Conservation (phyloP, 495 filamentous ascomycete genomes). For the Viridothelium virens region DNA sequence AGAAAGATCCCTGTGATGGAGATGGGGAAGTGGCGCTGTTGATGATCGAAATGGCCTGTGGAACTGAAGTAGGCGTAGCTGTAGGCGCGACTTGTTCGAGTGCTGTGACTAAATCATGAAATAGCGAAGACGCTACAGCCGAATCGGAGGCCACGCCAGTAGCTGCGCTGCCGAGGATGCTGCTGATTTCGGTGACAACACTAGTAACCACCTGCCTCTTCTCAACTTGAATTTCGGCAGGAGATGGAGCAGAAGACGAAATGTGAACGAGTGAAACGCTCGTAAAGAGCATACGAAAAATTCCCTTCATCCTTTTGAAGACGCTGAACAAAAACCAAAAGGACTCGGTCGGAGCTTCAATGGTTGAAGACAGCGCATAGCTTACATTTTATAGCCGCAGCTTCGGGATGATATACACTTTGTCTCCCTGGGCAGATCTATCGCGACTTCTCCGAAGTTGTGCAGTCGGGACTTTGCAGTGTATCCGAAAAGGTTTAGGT, state of each 20-base stretch:
- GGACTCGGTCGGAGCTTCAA: neutral
- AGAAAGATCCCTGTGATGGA: neutral
- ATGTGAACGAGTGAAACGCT: neutral
- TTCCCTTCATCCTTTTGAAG: neutral
- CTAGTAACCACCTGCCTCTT: neutral
- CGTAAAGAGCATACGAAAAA: neutral
- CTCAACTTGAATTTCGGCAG: neutral
- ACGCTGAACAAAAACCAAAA: neutral
- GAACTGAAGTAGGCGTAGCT: slow-evolving; percentile 7
- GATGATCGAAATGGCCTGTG: slow-evolving; percentile 4
- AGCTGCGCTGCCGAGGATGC: neutral
- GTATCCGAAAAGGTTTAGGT: neutral
- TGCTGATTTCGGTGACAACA: neutral
- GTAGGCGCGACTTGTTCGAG: slow-evolving; percentile 3
- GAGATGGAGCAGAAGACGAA: neutral
- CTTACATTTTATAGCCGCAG: neutral
- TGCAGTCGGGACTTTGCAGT: too few relatives aligned
- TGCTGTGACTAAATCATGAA: neutral
- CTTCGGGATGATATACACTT: neutral
- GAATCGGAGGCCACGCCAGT: neutral
- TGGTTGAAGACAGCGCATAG: neutral
- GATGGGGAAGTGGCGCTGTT: neutral
- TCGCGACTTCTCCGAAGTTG: too few relatives aligned
- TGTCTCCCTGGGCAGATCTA: neutral
- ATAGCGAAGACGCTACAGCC: neutral